Percentiles rank a stretch among this genome's conserved stretches.
These are phyloP conservation scores for Pichia kluyveri DNA, from an alignment of 805 yeast genomes.

Conservation along the genomic window DNA sequence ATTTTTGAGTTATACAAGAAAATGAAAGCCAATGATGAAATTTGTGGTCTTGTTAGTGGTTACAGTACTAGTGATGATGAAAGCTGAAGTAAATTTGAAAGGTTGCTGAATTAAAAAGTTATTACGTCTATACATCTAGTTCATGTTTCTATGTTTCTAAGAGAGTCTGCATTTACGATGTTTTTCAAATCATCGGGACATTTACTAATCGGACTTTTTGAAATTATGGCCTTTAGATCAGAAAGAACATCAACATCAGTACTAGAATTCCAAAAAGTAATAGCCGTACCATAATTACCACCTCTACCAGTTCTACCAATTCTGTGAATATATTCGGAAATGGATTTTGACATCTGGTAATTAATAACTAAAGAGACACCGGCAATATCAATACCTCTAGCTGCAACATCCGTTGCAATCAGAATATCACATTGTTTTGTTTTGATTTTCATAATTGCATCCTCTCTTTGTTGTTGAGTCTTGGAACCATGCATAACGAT, in stretches of 20 bases:
- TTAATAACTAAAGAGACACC: conserved; percentile 79
- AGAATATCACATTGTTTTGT: conserved; percentile 49
- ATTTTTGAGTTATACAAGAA: not conserved
- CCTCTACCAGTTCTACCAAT: conserved; percentile 97
- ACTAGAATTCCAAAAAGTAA: conserved; percentile 54
- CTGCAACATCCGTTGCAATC: conserved; percentile 93
- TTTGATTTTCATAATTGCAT: conserved; percentile 55
- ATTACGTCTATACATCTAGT: too few species aligned
- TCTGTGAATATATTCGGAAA: conserved; percentile 85
- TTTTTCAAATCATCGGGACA: conserved; percentile 31
- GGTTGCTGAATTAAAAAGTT: too few species aligned
- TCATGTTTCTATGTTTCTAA: conserved; percentile 7
- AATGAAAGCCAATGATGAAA: not conserved
- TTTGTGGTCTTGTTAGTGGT: not conserved
- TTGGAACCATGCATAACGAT: conserved; percentile 81
- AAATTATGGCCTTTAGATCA: conserved; percentile 42
- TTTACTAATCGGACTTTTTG: conserved; percentile 29
- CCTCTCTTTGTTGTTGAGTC: conserved; percentile 77
- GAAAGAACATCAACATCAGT: conserved; percentile 44
- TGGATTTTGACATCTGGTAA: conserved; percentile 68
- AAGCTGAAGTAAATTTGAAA: not conserved
- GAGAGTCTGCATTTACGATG: not conserved
- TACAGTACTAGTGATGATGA: conserved; percentile 7
- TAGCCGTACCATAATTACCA: conserved; percentile 68
- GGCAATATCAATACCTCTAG: conserved; percentile 91